Evolutionary conservation across 2,329 filamentous ascomycete genomes (phyloP), one percentile per base, ranked within the genome.

Genomic region (Canariomyces notabilis): DNA sequence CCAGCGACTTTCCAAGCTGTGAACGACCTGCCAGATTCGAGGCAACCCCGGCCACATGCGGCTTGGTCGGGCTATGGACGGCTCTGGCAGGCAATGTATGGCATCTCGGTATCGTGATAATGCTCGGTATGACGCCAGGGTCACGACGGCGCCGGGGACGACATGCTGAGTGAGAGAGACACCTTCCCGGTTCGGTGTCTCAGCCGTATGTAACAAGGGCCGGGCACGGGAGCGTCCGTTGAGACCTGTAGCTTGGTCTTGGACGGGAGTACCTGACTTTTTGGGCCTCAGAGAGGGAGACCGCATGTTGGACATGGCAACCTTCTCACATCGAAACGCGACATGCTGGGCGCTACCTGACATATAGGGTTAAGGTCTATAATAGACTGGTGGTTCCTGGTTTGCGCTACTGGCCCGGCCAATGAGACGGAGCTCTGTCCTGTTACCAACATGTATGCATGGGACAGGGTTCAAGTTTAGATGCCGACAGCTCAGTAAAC

Each of bases 151-250:
- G 23, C 32, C 43, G 36, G 38, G 33, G 44, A 11, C 39, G 7
- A 23, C 43, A 39, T 42, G 40, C 51, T 40, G 16, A 37, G 36
- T n/a, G n/a, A 37, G n/a, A 6, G 19, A 50, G 20, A 51, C 54
- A 57, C 55, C 55, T 57, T 56, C 55, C 54, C 36, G 35, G 45
- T 56, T 56, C 32, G 52, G 54, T n/a, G 21, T 21, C 29, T 50
- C 15, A 45, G 31, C 52, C 53, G 50, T 43, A 14, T 9, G 19
- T 21, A 32, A 16, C 37, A 38, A 39, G 42, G 37, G 40, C 42
- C 31, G 19, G 34, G 43, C 34, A 42, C 29, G 35, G 23, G 48
- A 29, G 52, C 55, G 55, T 54, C 45, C 49, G 47, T 48, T 55
- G n/a, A n/a, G n/a, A n/a, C 54, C 52, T 50, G 53, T 29, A 9